phyloP scores from a whole-genome alignment of 352 stramenopile genomes.

The Hyphochytrium catenoides region DNA sequence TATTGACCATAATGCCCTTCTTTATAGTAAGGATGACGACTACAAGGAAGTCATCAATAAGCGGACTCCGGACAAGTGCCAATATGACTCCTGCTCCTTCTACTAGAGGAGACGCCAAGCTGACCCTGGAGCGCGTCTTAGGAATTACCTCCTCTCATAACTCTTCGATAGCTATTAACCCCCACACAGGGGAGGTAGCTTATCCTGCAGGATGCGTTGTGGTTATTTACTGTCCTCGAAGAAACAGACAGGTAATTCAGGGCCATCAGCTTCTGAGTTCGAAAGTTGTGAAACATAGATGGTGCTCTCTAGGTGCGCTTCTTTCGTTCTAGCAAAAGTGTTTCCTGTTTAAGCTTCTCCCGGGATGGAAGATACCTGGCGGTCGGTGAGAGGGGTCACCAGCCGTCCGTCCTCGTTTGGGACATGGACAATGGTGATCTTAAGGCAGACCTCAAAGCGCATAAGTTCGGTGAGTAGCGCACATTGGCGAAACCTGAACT shows the following conservation, averaged over 20 bases:
- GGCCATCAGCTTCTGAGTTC: no score
- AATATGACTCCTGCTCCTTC: no score
- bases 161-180: conserved; percentile 38
- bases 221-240: conserved; percentile 59
- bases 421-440: conserved; percentile 40
- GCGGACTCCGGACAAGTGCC: no score
- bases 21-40: no score
- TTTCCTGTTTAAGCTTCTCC: conserved; percentile 55
- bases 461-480: conserved; percentile 64
- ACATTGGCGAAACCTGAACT: no score
- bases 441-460: conserved; percentile 42
- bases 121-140: conserved; percentile 55
- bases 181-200: conserved; percentile 42
- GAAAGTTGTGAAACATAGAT: no score
- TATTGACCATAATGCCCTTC: no score
- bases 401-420: conserved; percentile 60
- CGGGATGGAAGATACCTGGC: conserved; percentile 48
- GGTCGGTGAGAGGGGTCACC: conserved; percentile 59
- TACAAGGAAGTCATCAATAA: no score
- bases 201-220: conserved; percentile 63
- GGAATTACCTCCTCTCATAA: conserved; percentile 44
- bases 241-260: conserved; percentile 64
- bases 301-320: no score
- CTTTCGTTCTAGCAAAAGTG: conserved; percentile 55
- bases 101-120: conserved; percentile 3